Percentiles rank a stretch among this genome's conserved stretches.
phyloP scores from a whole-genome alignment of 176 grass and related monocot species.

The Oryza nivara region DNA sequence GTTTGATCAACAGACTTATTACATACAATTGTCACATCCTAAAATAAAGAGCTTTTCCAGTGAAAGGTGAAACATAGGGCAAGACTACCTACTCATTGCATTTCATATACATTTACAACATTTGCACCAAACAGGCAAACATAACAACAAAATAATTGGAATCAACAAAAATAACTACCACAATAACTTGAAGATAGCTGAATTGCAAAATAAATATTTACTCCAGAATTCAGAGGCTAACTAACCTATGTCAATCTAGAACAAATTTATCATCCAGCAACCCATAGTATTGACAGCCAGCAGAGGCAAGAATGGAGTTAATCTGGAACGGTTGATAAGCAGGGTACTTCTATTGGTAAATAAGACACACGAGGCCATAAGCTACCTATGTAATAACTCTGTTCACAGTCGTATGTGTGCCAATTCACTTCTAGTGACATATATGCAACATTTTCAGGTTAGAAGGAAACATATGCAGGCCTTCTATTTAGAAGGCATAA shows the following conservation, averaged over 20 bases:
- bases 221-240: neutral
- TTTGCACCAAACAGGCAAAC: too few relatives aligned
- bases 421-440: neutral
- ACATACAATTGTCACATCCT: neutral
- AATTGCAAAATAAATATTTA: neutral
- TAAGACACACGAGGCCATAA: neutral
- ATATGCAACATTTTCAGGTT: slow-evolving; percentile 7
- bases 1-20: neutral
- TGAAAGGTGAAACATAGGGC: neutral
- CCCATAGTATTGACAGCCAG: neutral
- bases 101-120: too few relatives aligned
- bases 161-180: neutral
- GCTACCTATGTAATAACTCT: neutral
- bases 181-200: slow-evolving; percentile 2
- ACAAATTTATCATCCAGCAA: slow-evolving; percentile 1
- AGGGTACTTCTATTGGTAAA: neutral
- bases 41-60: neutral
- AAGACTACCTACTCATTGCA: neutral
- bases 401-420: neutral
- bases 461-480: neutral
- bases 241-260: neutral
- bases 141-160: neutral
- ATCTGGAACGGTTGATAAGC: neutral
- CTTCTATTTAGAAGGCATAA: neutral
- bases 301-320: slow-evolving; percentile 28